Conservation (phyloP, 1,139 yeast genomes). For the Entelexis paramagnoliae region DNA sequence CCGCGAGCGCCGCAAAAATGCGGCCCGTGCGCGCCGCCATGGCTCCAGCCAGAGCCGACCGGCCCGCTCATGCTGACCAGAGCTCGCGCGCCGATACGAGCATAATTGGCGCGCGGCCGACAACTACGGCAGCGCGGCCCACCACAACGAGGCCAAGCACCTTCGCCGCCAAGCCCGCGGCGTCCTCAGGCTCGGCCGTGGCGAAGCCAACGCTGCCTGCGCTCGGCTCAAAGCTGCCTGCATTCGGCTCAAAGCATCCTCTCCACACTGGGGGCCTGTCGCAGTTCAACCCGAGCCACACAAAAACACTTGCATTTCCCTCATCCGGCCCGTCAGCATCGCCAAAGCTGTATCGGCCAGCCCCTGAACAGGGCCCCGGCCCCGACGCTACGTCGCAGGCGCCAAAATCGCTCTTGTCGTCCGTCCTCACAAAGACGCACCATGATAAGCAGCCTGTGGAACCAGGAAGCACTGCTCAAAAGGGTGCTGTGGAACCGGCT, state of each 20-base stretch:
- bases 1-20: slow-evolving; percentile 14
- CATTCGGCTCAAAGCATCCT: background rate
- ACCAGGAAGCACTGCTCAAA: too few relatives aligned
- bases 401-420: background rate
- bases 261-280: background rate
- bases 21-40: background rate
- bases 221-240: background rate
- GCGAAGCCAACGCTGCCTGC: background rate
- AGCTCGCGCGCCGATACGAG: background rate
- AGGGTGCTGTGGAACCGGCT: too few relatives aligned
- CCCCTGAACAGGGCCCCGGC: background rate
- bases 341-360: background rate
- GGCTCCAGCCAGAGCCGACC: background rate
- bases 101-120: background rate
- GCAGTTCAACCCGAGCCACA: background rate
- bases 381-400: background rate
- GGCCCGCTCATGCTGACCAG: background rate
- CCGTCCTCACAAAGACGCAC: slow-evolving; percentile 1
- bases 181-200: background rate
- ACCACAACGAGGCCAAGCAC: background rate
- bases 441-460: background rate
- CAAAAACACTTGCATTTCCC: background rate
- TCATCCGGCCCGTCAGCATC: background rate
- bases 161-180: background rate
- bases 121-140: too few relatives aligned